Evolutionary conservation across 495 filamentous ascomycete genomes (phyloP).

Genomic region (Penicillium argentinense): DNA sequence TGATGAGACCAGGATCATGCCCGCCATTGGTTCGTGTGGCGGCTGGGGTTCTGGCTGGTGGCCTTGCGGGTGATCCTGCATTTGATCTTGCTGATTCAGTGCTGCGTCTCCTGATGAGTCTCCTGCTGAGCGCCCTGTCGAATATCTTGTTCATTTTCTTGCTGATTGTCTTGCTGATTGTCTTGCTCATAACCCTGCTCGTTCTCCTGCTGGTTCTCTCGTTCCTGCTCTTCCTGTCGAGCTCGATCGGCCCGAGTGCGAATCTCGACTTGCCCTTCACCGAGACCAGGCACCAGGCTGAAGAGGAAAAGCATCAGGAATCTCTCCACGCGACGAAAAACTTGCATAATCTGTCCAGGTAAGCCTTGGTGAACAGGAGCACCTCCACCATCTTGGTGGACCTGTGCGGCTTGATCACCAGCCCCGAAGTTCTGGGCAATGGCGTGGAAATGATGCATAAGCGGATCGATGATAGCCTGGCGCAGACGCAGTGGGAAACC

Average conservation of each 20-base stretch:
- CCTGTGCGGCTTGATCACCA: conserved; percentile 26
- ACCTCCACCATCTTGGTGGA: background rate
- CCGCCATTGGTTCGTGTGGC: too few relatives aligned
- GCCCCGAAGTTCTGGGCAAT: conserved; percentile 56
- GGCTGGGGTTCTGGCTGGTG: too few relatives aligned
- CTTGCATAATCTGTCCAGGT: conserved; percentile 33
- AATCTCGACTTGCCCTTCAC: conserved; percentile 76
- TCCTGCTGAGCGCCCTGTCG: too few relatives aligned
- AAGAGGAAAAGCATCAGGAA: conserved; percentile 80
- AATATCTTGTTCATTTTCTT: background rate
- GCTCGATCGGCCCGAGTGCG: conserved; percentile 57
- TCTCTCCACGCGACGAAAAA: conserved; percentile 65
- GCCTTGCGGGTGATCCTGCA: too few relatives aligned
- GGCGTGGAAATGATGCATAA: conserved; percentile 71
- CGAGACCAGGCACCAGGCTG: conserved; percentile 80
- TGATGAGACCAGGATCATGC: too few relatives aligned
- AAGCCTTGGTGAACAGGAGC: background rate
- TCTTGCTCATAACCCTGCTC: background rate
- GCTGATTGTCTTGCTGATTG: background rate
- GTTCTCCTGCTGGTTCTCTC: background rate
- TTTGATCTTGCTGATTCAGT: too few relatives aligned
- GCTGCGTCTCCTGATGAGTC: too few relatives aligned
- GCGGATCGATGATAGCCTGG: conserved; percentile 56
- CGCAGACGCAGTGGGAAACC: conserved; percentile 59
- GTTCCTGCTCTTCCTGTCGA: conserved; percentile 8